A percentile compares a stretch with the other conserved stretches of the same genome.
Conservation (phyloP, 495 filamentous ascomycete species). For the Neurospora hispaniola region DNA sequence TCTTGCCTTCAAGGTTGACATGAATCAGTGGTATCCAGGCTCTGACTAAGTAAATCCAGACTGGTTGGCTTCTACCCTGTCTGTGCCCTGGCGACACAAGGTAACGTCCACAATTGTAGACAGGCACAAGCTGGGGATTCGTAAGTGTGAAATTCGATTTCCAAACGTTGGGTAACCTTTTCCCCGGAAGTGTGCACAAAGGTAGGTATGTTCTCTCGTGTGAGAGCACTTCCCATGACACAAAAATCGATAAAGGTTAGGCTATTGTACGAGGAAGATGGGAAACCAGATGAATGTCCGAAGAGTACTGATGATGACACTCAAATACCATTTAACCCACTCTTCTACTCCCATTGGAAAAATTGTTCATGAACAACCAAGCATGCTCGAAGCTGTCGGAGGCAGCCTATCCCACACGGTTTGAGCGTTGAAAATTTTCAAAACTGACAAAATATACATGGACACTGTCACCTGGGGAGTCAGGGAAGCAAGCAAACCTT, state of each 20-base stretch:
- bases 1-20: background rate
- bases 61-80: background rate
- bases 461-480: background rate
- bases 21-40: background rate
- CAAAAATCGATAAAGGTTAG: background rate
- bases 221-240: background rate
- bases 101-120: background rate
- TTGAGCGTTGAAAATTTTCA: background rate
- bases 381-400: background rate
- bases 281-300: background rate
- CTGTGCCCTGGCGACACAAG: background rate
- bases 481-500: background rate
- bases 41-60: background rate
- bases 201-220: background rate
- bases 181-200: background rate
- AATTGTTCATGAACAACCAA: background rate
- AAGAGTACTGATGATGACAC: background rate
- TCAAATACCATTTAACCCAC: background rate
- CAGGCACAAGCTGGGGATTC: background rate
- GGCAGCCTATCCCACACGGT: background rate
- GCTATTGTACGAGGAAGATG: background rate
- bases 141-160: background rate
- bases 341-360: background rate
- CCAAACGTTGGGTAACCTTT: background rate
- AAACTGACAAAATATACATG: background rate